Evolutionary conservation across 805 yeast species (phyloP), one percentile per base, ranked within the genome.

Genomic region (Maudiozyma pseudohumilis): DNA sequence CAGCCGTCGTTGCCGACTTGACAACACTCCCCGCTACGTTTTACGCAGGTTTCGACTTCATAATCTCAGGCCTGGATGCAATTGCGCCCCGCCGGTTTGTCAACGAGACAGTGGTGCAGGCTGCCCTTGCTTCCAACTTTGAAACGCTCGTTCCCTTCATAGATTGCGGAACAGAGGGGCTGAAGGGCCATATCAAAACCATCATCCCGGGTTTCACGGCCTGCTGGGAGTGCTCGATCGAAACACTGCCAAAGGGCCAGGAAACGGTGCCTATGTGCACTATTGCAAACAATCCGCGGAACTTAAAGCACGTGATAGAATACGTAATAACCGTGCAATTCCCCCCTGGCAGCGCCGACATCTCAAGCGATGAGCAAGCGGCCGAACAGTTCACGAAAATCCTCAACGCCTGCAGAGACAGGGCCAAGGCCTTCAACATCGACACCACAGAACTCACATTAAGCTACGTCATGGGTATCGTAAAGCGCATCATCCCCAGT

Each of bases 131-230:
- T 0, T 68, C 73, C 2, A 63, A 65, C 35, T 70, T 70, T 11
- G 67, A 64, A 11, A 58, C 66, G 2, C 56, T 74, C 15, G 74
- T 76, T 32, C 86, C 87, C 0, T 57, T 89, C 53, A 75, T 92
- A 12, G 98, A 89, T 55, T 96, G 96, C 4, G 98, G 96, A 3
- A 82, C 95, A 0, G 97, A 89, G 54, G 96, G 96, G 0, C 80
- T 89, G 52, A 72, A 82, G 46, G 98, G 98, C 3, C 95, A 89
- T 51, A 73, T 87, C 11, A 77, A 95, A 50, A 80, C 86, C 11
- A 86, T 89, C 27, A 60, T 87, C 13, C 97, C 98, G 1, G 76
- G 85, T 0, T 59, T 86, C 22, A 75, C 89, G 0, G 81, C 96
- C 0, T 89, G 98, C 60, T 89, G 85, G 63, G 97, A 89, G 56